Conservation (phyloP, 257 asterid species). For the Plantago ovata region DNA sequence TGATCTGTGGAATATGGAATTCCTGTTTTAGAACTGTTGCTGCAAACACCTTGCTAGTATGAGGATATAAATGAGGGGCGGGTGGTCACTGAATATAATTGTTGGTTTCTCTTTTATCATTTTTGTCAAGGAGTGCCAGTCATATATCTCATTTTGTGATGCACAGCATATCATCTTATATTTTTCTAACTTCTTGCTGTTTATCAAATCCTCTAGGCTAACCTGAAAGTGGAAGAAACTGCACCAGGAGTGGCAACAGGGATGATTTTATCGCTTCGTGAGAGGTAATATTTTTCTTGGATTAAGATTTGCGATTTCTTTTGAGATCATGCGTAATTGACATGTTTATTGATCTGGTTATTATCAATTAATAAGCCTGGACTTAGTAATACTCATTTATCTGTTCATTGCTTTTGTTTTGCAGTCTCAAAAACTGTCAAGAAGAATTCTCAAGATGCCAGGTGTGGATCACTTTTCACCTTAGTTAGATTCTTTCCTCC, state of each 20-base stretch:
- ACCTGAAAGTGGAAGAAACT: conserved; percentile 72
- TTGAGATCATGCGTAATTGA: not conserved
- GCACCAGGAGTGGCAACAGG: conserved; percentile 91
- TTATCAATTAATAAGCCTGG: no score
- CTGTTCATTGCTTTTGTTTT: conserved; percentile 25
- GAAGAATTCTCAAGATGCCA: conserved; percentile 74
- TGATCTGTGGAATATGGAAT: not conserved
- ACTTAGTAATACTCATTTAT: not conserved
- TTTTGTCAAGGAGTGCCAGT: not conserved
- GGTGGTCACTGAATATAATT: not conserved
- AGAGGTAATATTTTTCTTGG: conserved; percentile 46
- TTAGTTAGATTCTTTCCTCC: not conserved
- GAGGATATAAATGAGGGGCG: not conserved
- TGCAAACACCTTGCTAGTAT: not conserved
- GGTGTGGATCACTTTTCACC: conserved; percentile 35
- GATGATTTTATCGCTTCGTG: conserved; percentile 89
- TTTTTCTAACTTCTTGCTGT: conserved; percentile 8
- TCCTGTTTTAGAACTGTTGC: not conserved
- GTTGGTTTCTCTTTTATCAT: conserved; percentile 3
- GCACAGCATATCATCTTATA: conserved; percentile 4
- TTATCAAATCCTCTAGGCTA: conserved; percentile 36
- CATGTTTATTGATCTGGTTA: not conserved
- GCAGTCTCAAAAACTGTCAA: conserved; percentile 80
- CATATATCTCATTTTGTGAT: not conserved
- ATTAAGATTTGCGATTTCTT: conserved; percentile 3